Evolutionary conservation across 176 grass and related monocot genomes (phyloP).

Genomic region (Pharus latifolius): DNA sequence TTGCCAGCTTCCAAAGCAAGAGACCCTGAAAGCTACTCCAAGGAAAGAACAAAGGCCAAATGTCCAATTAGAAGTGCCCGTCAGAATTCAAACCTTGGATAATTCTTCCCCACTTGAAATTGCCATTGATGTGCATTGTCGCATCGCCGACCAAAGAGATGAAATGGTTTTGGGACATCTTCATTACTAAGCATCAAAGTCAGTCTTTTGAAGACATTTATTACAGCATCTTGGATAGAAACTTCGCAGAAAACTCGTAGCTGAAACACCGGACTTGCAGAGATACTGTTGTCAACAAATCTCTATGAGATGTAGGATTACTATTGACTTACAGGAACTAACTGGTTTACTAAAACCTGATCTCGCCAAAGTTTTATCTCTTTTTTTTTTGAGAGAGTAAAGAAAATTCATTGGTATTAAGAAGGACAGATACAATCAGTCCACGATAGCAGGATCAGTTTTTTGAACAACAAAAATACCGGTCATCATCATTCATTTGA

Average conservation of each 20-base stretch:
- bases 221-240: neutral
- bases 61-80: neutral
- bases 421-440: too few relatives aligned
- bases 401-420: too few relatives aligned
- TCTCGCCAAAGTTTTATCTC: too few relatives aligned
- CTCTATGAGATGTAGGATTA: too few relatives aligned
- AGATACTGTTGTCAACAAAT: too few relatives aligned
- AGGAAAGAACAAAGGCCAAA: conserved; percentile 8
- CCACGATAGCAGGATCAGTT: too few relatives aligned
- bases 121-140: neutral
- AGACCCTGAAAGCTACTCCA: neutral
- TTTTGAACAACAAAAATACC: too few relatives aligned
- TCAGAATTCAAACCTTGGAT: neutral
- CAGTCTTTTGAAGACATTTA: neutral
- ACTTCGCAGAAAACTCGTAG: neutral
- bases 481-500: too few relatives aligned
- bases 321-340: too few relatives aligned
- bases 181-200: conserved; percentile 13
- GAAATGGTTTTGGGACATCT: neutral
- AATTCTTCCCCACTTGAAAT: conserved; percentile 11
- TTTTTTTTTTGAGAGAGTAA: too few relatives aligned
- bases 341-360: too few relatives aligned
- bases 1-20: conserved; percentile 17
- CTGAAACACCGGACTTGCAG: neutral
- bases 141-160: neutral